Base-by-base conservation (phyloP, 2,329 filamentous ascomycete species). In the Aspergillus ochraceus region DNA sequence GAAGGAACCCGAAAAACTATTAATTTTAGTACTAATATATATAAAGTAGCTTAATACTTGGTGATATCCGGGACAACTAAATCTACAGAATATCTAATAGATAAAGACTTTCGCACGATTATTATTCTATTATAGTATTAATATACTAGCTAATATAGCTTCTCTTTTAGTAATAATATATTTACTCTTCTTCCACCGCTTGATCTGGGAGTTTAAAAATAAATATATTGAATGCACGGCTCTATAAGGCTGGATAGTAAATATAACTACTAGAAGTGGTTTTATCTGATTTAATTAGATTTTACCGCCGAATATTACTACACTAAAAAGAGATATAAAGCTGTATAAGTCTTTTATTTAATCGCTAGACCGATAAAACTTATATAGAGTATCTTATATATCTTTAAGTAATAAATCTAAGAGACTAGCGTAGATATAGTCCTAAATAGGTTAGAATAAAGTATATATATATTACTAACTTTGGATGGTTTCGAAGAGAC, bases 271-370 rank as follows among this genome's bases (percentile, higher is more conserved):
- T 19, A 65, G 51, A 42, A 65, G 55, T 42, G 52, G 51, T 1
- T 50, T 46, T 17, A 65, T 45, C 11, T 58, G 45, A 6, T 19
- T 14, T 6, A 61, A 45, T 36, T 62, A 9, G 6, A 32, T 17
- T 3, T 45, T 47, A 14, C 52, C 29, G n/a, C 32, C 53, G 53
- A 66, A 69, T 9, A 60, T 58, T 49, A 67, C 52, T 17, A 52
- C 64, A 30, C 65, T 62, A 22, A 69, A 64, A 2, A 64, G 49
- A 29, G 64, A 65, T 26, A 68, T 58, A 2, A 69, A 54, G 22
- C 49, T 57, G 45, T 64, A 66, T 10, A 53, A 59, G 49, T 65
- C 61, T 9, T n/a, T 29, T 53, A 51, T 54, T 29, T 32, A 57
- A 29, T 49, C 55, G 14, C 50, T 56, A 11, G 45, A 50, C 22